A percentile compares a stretch with the other conserved stretches of the same genome.
These are phyloP conservation scores for Solidago caesia DNA, from an alignment of 129 eudicot genomes.

Conservation along the genomic window DNA sequence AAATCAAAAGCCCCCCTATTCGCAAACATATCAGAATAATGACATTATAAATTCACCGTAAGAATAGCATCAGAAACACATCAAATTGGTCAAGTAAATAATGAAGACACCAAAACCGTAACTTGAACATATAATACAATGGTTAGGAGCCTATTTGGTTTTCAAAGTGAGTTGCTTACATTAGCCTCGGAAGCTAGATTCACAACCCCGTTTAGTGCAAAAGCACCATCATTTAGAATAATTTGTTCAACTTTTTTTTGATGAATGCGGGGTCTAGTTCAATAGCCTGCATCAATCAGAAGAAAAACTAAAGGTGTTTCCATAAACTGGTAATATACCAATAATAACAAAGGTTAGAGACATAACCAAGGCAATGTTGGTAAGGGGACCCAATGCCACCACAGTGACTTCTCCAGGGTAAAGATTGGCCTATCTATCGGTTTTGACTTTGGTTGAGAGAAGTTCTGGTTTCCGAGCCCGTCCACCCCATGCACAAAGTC, in stretches of 20 bases:
- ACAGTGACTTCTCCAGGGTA: constrained; percentile 86
- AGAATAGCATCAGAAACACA: not conserved
- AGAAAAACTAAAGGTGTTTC: constrained; percentile 5
- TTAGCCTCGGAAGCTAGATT: constrained; percentile 98
- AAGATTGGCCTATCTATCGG: constrained; percentile 69
- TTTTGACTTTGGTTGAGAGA: constrained; percentile 87
- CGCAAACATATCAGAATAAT: too few relatives aligned
- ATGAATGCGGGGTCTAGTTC: constrained; percentile 71
- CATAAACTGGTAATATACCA: not conserved
- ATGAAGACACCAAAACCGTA: not conserved
- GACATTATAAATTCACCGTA: too few relatives aligned
- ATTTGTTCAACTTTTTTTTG: constrained; percentile 75
- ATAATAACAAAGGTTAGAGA: constrained; percentile 16
- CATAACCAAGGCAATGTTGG: constrained; percentile 87
- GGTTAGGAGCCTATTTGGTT: not conserved
- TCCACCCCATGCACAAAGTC: constrained; percentile 92
- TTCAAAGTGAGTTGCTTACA: constrained; percentile 50
- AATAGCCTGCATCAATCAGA: constrained; percentile 55
- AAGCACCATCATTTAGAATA: constrained; percentile 93
- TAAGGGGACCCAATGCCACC: constrained; percentile 95
- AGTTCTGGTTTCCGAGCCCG: constrained; percentile 98
- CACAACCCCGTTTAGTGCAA: constrained; percentile 89
- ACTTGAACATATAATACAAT: not conserved
- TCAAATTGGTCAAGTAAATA: not conserved
- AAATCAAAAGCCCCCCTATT: too few relatives aligned